phyloP scores from a whole-genome alignment of 441 rosid species.

The Gossypium schwendimanii region DNA sequence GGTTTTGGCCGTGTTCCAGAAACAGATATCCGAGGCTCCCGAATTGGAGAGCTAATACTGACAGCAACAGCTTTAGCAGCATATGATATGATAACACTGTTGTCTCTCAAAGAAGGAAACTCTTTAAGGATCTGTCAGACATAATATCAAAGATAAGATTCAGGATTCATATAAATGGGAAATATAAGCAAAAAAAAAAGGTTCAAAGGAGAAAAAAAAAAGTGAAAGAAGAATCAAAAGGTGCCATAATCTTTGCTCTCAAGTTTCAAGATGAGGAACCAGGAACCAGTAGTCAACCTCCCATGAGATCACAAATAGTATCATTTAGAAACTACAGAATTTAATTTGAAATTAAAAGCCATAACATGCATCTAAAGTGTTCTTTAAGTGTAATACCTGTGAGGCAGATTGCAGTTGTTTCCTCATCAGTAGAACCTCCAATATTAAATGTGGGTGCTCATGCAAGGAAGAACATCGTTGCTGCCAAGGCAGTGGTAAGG shows the following conservation, averaged over 20 bases:
- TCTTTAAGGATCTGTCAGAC: constrained; percentile 78
- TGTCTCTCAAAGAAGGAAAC: constrained; percentile 81
- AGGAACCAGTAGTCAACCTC: constrained; percentile 9
- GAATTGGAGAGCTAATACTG: constrained; percentile 57
- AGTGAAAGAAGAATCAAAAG: background rate
- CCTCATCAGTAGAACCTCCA: constrained; percentile 96
- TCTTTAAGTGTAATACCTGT: constrained; percentile 42
- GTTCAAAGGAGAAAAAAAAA: background rate
- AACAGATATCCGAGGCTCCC: constrained; percentile 77
- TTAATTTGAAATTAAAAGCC: constrained; percentile 4
- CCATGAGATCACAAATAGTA: background rate
- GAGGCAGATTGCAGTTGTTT: constrained; percentile 89
- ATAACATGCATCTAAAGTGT: constrained; percentile 19
- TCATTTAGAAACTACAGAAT: background rate
- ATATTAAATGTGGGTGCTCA: constrained; percentile 86
- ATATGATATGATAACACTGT: constrained; percentile 59
- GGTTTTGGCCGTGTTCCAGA: constrained; percentile 69
- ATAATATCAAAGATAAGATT: constrained; percentile 19
- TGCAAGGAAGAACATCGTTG: constrained; percentile 96
- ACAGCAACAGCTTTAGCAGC: constrained; percentile 89
- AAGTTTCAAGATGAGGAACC: constrained; percentile 6
- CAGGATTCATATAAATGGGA: constrained; percentile 14
- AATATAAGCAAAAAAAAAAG: background rate
- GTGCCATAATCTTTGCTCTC: background rate
- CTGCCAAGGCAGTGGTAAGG: constrained; percentile 98